Percentiles rank a stretch among this genome's conserved stretches.
phyloP scores from a whole-genome alignment of 805 yeast species.

The Scheffersomyces amazonensis region DNA sequence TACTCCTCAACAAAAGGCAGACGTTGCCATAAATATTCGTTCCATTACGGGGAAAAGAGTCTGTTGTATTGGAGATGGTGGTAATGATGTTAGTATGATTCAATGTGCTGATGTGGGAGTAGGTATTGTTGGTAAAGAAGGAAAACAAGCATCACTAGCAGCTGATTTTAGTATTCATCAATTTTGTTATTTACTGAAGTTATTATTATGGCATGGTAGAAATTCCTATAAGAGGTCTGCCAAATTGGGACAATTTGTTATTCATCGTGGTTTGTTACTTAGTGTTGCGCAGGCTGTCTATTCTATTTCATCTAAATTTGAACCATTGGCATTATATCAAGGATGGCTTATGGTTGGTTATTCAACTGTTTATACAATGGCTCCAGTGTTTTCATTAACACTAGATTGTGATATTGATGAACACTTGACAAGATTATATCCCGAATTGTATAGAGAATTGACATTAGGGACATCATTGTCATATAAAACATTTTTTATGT shows the following conservation, averaged over 20 bases:
- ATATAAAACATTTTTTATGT: conserved; percentile 81
- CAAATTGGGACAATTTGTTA: conserved; percentile 90
- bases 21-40: conserved; percentile 79
- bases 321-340: conserved; percentile 90
- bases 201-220: conserved; percentile 96
- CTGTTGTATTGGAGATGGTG: conserved; percentile 99
- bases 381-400: conserved; percentile 92
- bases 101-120: conserved; percentile 99
- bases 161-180: conserved; percentile 95
- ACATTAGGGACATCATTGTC: conserved; percentile 86
- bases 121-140: conserved; percentile 98
- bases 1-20: conserved; percentile 98
- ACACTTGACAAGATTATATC: conserved; percentile 82
- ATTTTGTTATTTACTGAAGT: conserved; percentile 82
- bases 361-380: conserved; percentile 96
- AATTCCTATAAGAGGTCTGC: conserved; percentile 96
- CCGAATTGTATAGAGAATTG: conserved; percentile 90
- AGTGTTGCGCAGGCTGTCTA: conserved; percentile 94
- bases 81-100: conserved; percentile 98
- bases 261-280: conserved; percentile 92
- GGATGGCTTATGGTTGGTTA: conserved; percentile 99
- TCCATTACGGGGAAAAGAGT: conserved; percentile 82
- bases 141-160: conserved; percentile 94
- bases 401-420: conserved; percentile 90
- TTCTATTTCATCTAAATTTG: conserved; percentile 81